Base-by-base conservation (phyloP, 768 basidiomycete species). In the Collybia sp. region DNA sequence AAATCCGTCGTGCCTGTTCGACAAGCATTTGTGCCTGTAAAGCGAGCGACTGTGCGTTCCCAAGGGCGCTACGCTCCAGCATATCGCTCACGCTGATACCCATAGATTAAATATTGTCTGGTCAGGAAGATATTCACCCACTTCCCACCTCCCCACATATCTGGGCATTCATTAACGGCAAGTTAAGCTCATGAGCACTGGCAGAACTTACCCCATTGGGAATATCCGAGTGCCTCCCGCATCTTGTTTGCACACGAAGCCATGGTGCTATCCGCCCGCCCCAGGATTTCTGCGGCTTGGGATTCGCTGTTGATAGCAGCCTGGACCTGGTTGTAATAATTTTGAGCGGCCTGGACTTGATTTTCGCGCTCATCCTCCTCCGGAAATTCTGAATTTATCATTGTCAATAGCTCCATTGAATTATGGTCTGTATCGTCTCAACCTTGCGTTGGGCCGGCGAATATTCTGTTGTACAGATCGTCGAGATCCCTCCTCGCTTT, bases 361-460 rank as follows among this genome's bases (percentile, higher is more conserved):
- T 69, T 60, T 52, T 74, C 70, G n/a, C 73, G 58, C 17, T 55
- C 58, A 49, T 74, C 72, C 38, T 74, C 72, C 48, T 72, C 72
- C 30, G 72, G 72, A 48, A 70, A 76, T 15, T 64, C 73, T 70
- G 44, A 42, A 16, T 39, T 12, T 35, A 31, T 10, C 11, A 33
- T 32, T 9, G 18, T 19, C 30, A 17, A 12, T 30, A 15, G 10
- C 9, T 39, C 32, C 37, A 31, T 34, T 19, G 11, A 9, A n/a
- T 11, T 25, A 12, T 8, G n/a, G n/a, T n/a, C 30, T 17, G 30
- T 25, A 8, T 19, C 12, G 13, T 17, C 12, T 49, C 59, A 43
- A 68, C 72, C 63, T 64, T 65, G 58, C 15, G 71, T 67, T 12
- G 70, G 69, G 5, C 72, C 72, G 43, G 71, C 70, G 53, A 76